These are phyloP conservation scores for Gyrodon lividus DNA, from an alignment of 768 basidiomycete species.

Conservation along the genomic window DNA sequence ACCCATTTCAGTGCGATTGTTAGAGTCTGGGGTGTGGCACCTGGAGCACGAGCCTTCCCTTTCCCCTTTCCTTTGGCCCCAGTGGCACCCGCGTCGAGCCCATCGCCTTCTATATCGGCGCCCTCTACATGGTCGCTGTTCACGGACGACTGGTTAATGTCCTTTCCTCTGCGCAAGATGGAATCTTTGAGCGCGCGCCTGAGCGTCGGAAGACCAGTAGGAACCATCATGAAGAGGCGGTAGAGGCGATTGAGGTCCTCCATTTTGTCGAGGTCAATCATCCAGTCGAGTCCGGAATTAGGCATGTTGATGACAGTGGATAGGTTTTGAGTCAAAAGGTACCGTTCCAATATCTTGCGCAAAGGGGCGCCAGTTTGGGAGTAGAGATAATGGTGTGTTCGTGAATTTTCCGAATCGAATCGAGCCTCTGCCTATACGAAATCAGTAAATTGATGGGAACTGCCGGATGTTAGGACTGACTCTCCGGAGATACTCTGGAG, in stretches of 20 bases:
- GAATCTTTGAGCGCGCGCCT: constrained; percentile 70
- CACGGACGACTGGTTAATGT: constrained; percentile 68
- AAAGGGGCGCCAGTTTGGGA: constrained; percentile 69
- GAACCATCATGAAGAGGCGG: constrained; percentile 66
- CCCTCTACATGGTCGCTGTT: constrained; percentile 38
- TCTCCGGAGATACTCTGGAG: constrained; percentile 75
- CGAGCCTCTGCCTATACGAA: constrained; percentile 69
- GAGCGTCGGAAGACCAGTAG: constrained; percentile 62
- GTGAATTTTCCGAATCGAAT: constrained; percentile 77
- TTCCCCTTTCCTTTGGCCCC: constrained; percentile 52
- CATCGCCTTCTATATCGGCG: constrained; percentile 35
- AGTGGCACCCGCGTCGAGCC: constrained; percentile 34
- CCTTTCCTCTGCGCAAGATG: constrained; percentile 68
- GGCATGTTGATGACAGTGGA: constrained; percentile 72
- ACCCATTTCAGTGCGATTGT: constrained; percentile 87
- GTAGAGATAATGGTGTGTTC: constrained; percentile 84
- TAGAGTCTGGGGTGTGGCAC: constrained; percentile 42
- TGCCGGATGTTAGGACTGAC: constrained; percentile 44
- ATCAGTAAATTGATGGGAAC: constrained; percentile 8
- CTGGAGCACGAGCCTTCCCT: constrained; percentile 49
- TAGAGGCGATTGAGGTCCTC: constrained; percentile 80
- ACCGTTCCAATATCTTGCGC: constrained; percentile 69
- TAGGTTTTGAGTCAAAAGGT: constrained; percentile 78
- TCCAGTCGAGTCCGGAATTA: constrained; percentile 80
- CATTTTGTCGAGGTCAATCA: constrained; percentile 80